phyloP scores from a whole-genome alignment of 2,329 filamentous ascomycete genomes.

The Xylariaceae sp. region DNA sequence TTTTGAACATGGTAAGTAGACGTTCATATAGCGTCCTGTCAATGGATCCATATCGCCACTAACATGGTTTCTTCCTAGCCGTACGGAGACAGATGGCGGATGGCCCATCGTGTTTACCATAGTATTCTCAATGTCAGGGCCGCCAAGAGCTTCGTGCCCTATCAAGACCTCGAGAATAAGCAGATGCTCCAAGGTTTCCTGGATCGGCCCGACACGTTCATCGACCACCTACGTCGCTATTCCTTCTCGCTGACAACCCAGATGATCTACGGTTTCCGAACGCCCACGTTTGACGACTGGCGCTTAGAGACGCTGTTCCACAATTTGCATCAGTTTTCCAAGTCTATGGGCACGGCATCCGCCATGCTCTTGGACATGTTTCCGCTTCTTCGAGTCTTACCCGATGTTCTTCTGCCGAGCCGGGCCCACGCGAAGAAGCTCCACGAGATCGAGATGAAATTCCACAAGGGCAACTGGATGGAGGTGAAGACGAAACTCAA shows the following conservation, averaged over 20 bases:
- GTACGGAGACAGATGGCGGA: conserved; percentile 34
- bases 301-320: conserved; percentile 25
- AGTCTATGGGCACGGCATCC: conserved; percentile 21
- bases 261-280: conserved; percentile 45
- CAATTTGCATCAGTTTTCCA: conserved; percentile 23
- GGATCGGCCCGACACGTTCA: conserved; percentile 37
- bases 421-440: conserved; percentile 18
- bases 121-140: conserved; percentile 42
- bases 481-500: conserved; percentile 22
- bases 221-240: conserved; percentile 42
- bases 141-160: conserved; percentile 46
- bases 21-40: not conserved
- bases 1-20: conserved; percentile 20
- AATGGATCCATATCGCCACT: not conserved
- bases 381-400: conserved; percentile 18
- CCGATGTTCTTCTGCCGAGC: conserved; percentile 14
- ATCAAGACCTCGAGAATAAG: conserved; percentile 51
- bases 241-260: conserved; percentile 44
- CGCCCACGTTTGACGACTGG: conserved; percentile 34
- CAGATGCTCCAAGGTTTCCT: conserved; percentile 47
- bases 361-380: conserved; percentile 22
- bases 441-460: conserved; percentile 17
- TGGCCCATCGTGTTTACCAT: conserved; percentile 38
- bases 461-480: conserved; percentile 22
- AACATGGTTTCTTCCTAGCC: conserved; percentile 19